Base-by-base conservation (phyloP, 2,329 filamentous ascomycete species). In the Talaromyces sp. region DNA sequence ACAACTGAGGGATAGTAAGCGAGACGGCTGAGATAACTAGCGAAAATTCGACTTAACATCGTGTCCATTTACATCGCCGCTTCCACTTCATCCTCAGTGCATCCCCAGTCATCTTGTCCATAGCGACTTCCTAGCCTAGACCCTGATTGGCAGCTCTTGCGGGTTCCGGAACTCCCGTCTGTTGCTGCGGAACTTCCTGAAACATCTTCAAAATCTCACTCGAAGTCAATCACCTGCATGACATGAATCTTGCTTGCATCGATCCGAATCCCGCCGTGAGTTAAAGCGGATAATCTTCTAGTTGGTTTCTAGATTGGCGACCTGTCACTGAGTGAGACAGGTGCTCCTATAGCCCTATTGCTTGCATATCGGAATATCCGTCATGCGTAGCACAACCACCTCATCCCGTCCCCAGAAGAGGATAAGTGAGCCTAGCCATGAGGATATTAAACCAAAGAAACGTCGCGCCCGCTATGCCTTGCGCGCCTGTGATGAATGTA, bases 401-500 rank as follows among this genome's bases (percentile, higher is more conserved):
- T 8, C 52, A 56, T 39, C 52, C 2, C 33, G 15, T 13, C 33
- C 33, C 52, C 33, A 22, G 10, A 37, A 37, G 31, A 56, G 52
- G 19, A 25, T 5, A 33, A 56, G 33, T 17, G n/a, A 56, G n/a
- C 10, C 10, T 22, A 22, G n/a, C n/a, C n/a, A 56, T 15, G 52
- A 11, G 17, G 31, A 15, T 37, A 22, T 4, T 37, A 22, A 10
- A n/a, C 57, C 57, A 10, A 47, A 22, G 9, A 60, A 41, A 47
- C 37, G 41, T 9, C 37, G 57, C 3, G 57, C 57, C 2, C 57
- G 57, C 15, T 60, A 60, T 45, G 57, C 57, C 37, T 35, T 47
- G 41, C 37, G 41, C 10, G 57, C 57, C 15, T 60, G 57, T 11
- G 39, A 45, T 11, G 57, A 43, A 60, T 60, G 57, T n/a, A 43